Percentiles rank a stretch among this genome's conserved stretches.
Evolutionary conservation across 2,329 filamentous ascomycete species (phyloP).

Genomic region (Diaporthe amygdali): DNA sequence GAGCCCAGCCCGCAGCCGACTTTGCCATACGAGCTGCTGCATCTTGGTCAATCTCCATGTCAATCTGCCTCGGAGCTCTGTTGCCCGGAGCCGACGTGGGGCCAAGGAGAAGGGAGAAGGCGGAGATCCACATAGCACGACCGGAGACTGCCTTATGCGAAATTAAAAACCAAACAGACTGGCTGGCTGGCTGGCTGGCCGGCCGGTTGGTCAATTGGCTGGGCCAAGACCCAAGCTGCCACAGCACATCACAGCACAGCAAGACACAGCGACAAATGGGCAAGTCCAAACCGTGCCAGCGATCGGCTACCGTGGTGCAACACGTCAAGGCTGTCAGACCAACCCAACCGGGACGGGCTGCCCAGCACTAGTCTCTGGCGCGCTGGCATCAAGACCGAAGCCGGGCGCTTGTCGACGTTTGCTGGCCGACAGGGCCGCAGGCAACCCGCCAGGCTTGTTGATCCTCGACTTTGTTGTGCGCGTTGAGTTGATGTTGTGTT

Average conservation of each 20-base stretch:
- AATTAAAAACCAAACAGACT: constrained; percentile 11
- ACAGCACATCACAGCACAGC: background rate
- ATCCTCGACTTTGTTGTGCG: background rate
- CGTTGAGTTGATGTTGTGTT: background rate
- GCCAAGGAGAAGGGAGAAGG: background rate
- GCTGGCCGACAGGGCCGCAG: background rate
- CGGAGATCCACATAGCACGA: background rate
- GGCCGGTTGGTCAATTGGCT: too few relatives aligned
- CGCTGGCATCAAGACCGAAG: background rate
- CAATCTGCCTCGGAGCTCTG: background rate
- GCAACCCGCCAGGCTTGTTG: background rate
- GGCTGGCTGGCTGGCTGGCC: too few relatives aligned
- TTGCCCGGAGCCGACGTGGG: constrained; percentile 3
- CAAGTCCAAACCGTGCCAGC: background rate
- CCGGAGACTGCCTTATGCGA: constrained; percentile 2
- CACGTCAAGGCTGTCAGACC: background rate
- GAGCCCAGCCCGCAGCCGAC: background rate
- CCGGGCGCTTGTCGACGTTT: background rate
- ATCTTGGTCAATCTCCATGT: background rate
- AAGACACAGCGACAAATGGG: background rate
- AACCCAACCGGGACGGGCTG: background rate
- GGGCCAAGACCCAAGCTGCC: too few relatives aligned
- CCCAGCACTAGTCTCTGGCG: background rate
- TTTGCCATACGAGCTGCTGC: background rate
- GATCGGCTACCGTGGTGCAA: background rate